These are phyloP conservation scores for Sugiyamaella novakii DNA, from an alignment of 1,139 yeast species.

Conservation along the genomic window DNA sequence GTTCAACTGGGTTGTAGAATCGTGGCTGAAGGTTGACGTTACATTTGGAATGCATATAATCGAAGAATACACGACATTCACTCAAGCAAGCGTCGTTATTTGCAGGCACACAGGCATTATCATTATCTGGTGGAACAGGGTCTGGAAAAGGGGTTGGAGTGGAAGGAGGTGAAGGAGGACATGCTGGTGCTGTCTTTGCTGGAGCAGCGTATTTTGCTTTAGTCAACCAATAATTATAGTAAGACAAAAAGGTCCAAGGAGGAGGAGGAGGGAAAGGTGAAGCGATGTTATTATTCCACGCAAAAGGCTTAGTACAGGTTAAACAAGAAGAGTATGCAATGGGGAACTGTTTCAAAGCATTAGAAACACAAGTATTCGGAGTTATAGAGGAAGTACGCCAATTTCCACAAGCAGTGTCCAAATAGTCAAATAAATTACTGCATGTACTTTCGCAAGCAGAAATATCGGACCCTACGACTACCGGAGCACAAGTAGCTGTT, in stretches of 20 bases:
- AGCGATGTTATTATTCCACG: not conserved
- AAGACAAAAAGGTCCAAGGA: slow-evolving; percentile 2
- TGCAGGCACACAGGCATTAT: slow-evolving; percentile 3
- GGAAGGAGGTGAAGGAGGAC: slow-evolving; percentile 2
- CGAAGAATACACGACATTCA: slow-evolving; percentile 4
- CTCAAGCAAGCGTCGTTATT: not conserved
- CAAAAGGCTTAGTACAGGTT: slow-evolving; percentile 1
- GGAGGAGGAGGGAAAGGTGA: slow-evolving; percentile 13
- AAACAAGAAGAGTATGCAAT: slow-evolving; percentile 4
- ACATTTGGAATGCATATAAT: slow-evolving; percentile 2
- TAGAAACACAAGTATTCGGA: not conserved
- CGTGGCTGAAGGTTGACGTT: not conserved
- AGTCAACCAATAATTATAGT: slow-evolving; percentile 9
- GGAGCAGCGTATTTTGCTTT: not conserved
- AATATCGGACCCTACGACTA: slow-evolving; percentile 2
- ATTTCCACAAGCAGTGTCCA: not conserved
- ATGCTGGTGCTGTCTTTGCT: slow-evolving; percentile 4
- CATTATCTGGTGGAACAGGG: not conserved
- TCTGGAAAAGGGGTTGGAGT: not conserved
- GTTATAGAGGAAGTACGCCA: not conserved
- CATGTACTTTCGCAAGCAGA: slow-evolving; percentile 5
- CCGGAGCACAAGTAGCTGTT: slow-evolving; percentile 6
- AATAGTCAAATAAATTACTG: not conserved
- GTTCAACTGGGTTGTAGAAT: not conserved
- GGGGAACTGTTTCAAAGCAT: not conserved